Evolutionary conservation across 192 early-diverging fungal genomes (phyloP), one percentile per base, ranked within the genome.

Genomic region (Phlyctochytrium bullatum): DNA sequence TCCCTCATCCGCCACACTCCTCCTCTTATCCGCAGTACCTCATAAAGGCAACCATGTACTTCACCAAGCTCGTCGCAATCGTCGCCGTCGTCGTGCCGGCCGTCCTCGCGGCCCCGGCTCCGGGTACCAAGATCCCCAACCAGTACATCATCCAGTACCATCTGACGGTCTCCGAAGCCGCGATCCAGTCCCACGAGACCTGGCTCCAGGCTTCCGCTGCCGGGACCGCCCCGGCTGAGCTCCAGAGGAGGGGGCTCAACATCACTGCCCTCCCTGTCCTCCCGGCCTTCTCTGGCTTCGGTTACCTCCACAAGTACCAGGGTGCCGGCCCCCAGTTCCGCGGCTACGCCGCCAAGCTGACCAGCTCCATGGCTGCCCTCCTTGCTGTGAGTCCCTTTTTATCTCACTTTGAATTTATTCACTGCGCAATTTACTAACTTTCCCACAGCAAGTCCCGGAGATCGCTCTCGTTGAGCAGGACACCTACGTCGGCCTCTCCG

Each of bases 141-240:
- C 36, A 67, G 52, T 80, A 80, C 71, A 74, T 80, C 71, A 69
- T 80, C 17, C 72, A 74, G 34, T 77, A 77, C 64, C 73, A 75
- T 52, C 36, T 66, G 24, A 53, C 65, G 20, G 58, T 68, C 50
- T 25, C 53, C 3, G 54, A 64, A 10, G 61, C 35, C 58, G 36
- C 31, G 20, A 47, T 47, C 20, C 10, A 6, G 10, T 14, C 40
- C 40, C 40, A 47, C 20, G 10, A 52, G 25, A 68, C 25, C 34
- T 63, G 51, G 32, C 24, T 47, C 40, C 40, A 47, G 40, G 6
- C 40, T 20, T 6, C 40, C 20, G 40, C 40, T 20, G 20, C 40
- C 20, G 40, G 40, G 6, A 20, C 6, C 20, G 20, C 20, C 40
- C n/a, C n/a, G n/a, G n/a, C n/a, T n/a, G 20, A 47, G 10, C 40